phyloP scores from a whole-genome alignment of 2,329 filamentous ascomycete genomes.

The Xylariales sp. region DNA sequence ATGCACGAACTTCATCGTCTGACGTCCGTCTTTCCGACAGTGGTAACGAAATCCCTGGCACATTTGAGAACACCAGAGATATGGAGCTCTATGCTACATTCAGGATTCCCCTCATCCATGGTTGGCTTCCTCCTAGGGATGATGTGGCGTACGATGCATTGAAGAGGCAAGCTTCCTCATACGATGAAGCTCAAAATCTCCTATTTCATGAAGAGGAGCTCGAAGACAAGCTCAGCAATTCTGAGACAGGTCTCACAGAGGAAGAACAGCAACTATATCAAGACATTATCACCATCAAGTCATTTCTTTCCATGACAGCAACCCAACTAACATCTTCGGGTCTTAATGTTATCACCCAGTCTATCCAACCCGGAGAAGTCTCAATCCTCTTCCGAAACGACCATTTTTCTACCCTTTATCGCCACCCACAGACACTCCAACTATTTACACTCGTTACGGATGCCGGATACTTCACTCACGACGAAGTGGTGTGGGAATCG shows the following conservation, averaged over 20 bases:
- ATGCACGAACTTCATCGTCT: slow-evolving; percentile 64
- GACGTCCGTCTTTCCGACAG: slow-evolving; percentile 64
- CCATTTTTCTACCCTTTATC: slow-evolving; percentile 94
- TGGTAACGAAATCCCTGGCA: slow-evolving; percentile 69
- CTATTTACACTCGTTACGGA: slow-evolving; percentile 91
- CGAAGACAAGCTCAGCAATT: slow-evolving; percentile 76
- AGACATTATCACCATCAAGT: slow-evolving; percentile 85
- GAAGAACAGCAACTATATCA: slow-evolving; percentile 84
- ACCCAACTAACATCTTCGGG: slow-evolving; percentile 90
- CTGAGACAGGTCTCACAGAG: slow-evolving; percentile 68
- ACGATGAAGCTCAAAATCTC: slow-evolving; percentile 91
- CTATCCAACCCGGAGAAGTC: slow-evolving; percentile 79
- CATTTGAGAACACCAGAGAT: slow-evolving; percentile 87
- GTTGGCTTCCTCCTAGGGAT: slow-evolving; percentile 81
- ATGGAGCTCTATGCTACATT: slow-evolving; percentile 94
- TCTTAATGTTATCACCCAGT: slow-evolving; percentile 76
- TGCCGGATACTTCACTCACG: slow-evolving; percentile 86
- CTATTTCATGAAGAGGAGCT: slow-evolving; percentile 91
- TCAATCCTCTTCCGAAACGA: slow-evolving; percentile 97
- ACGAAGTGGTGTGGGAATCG: slow-evolving; percentile 96
- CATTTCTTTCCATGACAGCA: slow-evolving; percentile 80
- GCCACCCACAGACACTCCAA: slow-evolving; percentile 80
- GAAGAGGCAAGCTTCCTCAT: slow-evolving; percentile 79
- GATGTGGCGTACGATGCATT: slow-evolving; percentile 78
- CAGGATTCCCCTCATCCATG: slow-evolving; percentile 87